Evolutionary conservation across 2,329 filamentous ascomycete species (phyloP).

Genomic region (Aspergillus fumigatus): DNA sequence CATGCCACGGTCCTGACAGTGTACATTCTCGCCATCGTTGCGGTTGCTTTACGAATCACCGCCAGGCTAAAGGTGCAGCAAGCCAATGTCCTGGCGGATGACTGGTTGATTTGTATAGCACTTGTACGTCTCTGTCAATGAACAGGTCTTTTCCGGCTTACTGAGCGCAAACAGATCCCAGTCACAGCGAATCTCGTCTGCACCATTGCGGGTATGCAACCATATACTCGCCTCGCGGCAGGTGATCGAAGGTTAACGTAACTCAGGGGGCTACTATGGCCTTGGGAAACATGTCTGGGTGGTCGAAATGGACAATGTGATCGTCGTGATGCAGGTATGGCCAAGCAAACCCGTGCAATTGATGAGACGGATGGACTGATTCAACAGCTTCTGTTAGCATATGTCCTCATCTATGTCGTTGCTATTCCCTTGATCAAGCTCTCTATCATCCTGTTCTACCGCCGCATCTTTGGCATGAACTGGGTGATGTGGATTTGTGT

Average conservation of each 20-base stretch:
- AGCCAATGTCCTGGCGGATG: constrained; percentile 1
- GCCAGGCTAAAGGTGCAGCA: not conserved
- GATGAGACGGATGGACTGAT: not conserved
- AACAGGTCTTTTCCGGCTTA: not conserved
- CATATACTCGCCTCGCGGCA: no score
- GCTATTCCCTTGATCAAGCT: constrained; percentile 15
- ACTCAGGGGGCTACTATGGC: constrained; percentile 9
- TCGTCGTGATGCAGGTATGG: constrained; percentile 8
- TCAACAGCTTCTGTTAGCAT: constrained; percentile 11
- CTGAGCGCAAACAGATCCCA: not conserved
- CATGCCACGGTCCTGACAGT: constrained; percentile 2
- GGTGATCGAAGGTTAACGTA: not conserved
- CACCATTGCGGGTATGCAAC: constrained; percentile 6
- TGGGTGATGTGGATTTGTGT: constrained; percentile 12
- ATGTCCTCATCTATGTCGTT: constrained; percentile 12
- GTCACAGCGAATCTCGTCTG: not conserved
- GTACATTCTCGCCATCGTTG: not conserved
- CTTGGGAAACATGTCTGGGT: constrained; percentile 17
- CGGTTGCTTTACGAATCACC: not conserved
- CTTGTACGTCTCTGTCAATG: not conserved
- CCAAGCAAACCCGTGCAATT: not conserved
- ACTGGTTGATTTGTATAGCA: constrained; percentile 2
- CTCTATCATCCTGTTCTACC: constrained; percentile 16
- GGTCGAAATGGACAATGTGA: constrained; percentile 5
- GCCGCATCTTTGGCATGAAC: constrained; percentile 16